Conservation (phyloP, 164 flowering plant genomes). For the Chimonanthus salicifolius region DNA sequence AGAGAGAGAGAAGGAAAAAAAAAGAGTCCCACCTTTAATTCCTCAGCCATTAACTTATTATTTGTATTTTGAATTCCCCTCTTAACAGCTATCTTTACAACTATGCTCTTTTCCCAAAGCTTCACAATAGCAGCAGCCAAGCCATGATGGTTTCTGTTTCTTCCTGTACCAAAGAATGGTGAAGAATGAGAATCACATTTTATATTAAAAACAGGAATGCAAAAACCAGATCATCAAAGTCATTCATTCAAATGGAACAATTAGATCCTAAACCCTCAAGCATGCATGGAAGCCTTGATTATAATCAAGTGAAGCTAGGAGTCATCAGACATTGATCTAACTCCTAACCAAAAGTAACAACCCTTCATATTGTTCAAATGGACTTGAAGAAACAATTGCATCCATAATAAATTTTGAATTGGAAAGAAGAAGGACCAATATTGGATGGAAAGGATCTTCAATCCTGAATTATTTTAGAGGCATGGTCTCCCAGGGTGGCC, state of each 20-base stretch:
- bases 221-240: neutral
- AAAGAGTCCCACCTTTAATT: constrained; percentile 53
- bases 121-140: constrained; percentile 82
- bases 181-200: neutral
- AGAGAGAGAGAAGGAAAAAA: neutral
- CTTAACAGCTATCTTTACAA: constrained; percentile 93
- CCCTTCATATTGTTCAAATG: too few relatives aligned
- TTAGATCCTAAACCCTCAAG: too few relatives aligned
- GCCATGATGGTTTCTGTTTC: constrained; percentile 96
- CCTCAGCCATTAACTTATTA: constrained; percentile 95
- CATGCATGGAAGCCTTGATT: neutral
- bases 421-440: neutral
- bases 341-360: too few relatives aligned
- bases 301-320: neutral
- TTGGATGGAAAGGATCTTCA: neutral
- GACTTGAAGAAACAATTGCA: too few relatives aligned
- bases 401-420: too few relatives aligned
- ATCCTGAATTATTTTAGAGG: neutral
- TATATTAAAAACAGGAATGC: neutral
- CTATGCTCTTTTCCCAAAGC: constrained; percentile 92
- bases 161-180: constrained; percentile 40
- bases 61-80: constrained; percentile 96
- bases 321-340: neutral
- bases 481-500: neutral
- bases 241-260: neutral